These are phyloP conservation scores for Alternaria consortialis DNA, from an alignment of 2,329 filamentous ascomycete genomes.

Conservation along the genomic window DNA sequence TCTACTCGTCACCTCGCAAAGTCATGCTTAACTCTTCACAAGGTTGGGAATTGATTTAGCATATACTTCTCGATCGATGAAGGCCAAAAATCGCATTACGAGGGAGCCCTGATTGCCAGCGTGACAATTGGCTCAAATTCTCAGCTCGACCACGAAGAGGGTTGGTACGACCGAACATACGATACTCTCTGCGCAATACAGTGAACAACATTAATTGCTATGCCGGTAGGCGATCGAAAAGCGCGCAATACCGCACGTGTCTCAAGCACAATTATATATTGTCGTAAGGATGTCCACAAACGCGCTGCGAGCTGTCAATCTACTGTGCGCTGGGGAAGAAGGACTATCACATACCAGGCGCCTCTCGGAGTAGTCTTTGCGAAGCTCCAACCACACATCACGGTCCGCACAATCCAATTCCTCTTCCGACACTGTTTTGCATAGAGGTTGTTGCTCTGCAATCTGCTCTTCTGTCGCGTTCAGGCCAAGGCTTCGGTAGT, in stretches of 20 bases:
- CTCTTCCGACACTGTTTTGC: not conserved
- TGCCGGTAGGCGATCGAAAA: no score
- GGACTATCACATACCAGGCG: not conserved
- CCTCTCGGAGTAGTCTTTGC: not conserved
- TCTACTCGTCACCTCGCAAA: no score
- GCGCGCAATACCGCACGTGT: not conserved
- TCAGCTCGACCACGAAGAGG: no score
- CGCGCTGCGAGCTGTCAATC: not conserved
- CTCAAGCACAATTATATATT: not conserved
- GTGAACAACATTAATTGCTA: no score
- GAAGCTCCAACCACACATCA: not conserved
- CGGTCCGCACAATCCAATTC: not conserved
- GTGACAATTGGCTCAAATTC: not conserved
- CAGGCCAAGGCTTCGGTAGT: not conserved
- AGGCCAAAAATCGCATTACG: not conserved
- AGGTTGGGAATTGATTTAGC: not conserved
- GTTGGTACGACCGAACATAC: not conserved
- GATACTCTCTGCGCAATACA: no score
- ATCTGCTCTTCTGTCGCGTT: not conserved
- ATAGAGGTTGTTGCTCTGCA: not conserved
- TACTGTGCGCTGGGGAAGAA: not conserved
- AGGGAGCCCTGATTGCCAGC: not conserved
- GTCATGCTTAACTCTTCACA: not conserved
- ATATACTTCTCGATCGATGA: not conserved
- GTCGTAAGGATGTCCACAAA: not conserved